Evolutionary conservation across 140 eudicot genomes (phyloP), one percentile per base, ranked within the genome.

Genomic region (Flaveria floridana): DNA sequence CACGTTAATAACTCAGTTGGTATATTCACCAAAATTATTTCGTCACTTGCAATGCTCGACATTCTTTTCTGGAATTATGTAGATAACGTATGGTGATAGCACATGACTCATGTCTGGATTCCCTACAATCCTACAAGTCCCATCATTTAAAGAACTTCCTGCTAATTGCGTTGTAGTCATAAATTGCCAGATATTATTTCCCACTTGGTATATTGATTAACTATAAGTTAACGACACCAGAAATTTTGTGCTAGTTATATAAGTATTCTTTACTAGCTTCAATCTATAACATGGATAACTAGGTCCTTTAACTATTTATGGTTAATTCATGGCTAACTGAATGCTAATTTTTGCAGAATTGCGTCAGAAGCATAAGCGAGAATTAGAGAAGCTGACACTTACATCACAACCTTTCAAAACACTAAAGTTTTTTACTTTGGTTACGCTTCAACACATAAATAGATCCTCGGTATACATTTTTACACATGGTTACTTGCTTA

Each of bases 341-440:
- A 67, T 78, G 47, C 63, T 75, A 39, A 34, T 44, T 12, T 46
- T 74, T 84, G 76, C 79, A 91, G 97, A 82, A 46, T 72, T 88
- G 66, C 85, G 84, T 48, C 78, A 68, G 52, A 88, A 80, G 86
- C 95, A 88, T 58, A 85, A 86, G 77, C 56, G 70, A 53, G 96
- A 91, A 59, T 57, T 91, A 20, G 87, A 85, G 46, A 83, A 76
- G 62, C 61, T 91, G 76, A 84, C 90, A 26, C 82, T 91, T 37
- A 73, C 87, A 39, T 74, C 90, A 58, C 87, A 91, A 67, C 97
- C 96, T 72, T 30, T 83, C n/a, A 86, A 68, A 70, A 88, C 93
- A 34, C 47, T 88, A 6, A 91, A 85, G 86, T 82, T 85, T 71
- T 91, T 88, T 57, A 56, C 30, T 76, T 68, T 83, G 63, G 93